Evolutionary conservation across 768 basidiomycete species (phyloP).

Genomic region (Rickenella mellea): DNA sequence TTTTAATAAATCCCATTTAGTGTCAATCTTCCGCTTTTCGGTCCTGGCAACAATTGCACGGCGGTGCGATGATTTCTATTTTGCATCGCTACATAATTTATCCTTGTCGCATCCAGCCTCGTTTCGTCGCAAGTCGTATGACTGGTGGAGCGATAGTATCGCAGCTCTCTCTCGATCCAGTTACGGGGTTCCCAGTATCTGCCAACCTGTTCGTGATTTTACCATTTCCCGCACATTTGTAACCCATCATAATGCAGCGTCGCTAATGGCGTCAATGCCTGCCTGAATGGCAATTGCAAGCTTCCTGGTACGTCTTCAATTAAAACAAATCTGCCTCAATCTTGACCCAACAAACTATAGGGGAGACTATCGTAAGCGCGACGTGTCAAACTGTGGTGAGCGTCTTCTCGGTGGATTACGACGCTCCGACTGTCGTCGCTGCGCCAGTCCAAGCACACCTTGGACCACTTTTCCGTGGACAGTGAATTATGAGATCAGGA

Average conservation of each 20-base stretch:
- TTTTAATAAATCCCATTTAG: conserved; percentile 5
- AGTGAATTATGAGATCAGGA: too few relatives aligned
- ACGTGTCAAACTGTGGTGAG: conserved; percentile 18
- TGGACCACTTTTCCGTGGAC: too few relatives aligned
- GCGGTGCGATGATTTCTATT: conserved; percentile 4
- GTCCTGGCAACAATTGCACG: conserved; percentile 14
- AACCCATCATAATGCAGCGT: conserved; percentile 5
- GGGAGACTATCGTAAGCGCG: conserved; percentile 17
- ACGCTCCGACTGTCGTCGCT: conserved; percentile 18
- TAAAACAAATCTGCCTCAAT: not conserved
- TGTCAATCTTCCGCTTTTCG: conserved; percentile 17
- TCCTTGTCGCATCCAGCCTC: conserved; percentile 11
- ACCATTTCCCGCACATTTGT: not conserved
- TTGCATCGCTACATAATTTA: not conserved
- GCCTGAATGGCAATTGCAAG: conserved; percentile 13
- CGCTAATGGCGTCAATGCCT: conserved; percentile 15
- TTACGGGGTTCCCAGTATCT: conserved; percentile 16
- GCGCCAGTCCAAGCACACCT: conserved; percentile 12
- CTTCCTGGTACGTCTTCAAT: conserved; percentile 9
- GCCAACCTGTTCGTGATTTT: conserved; percentile 13
- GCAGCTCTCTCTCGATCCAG: conserved; percentile 14
- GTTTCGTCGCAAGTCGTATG: conserved; percentile 19
- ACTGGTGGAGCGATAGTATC: conserved; percentile 19
- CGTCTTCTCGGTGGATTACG: conserved; percentile 21
- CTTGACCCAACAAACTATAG: conserved; percentile 5